phyloP scores from a whole-genome alignment of 2,329 filamentous ascomycete species.

The Fusarium secorum region DNA sequence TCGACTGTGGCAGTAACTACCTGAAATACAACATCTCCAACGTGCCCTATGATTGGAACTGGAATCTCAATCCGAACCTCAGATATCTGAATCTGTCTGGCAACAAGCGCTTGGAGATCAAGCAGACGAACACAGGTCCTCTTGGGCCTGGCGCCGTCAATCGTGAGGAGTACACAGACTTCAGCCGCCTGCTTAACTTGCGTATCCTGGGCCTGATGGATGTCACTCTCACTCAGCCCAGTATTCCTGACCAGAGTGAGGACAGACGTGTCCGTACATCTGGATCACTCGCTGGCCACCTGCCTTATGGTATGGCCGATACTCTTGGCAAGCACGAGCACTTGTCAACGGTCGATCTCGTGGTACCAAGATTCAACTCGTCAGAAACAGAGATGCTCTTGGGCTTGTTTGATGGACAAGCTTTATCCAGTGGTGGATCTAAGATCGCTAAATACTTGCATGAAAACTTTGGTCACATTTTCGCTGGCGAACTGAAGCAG shows the following conservation, averaged over 20 bases:
- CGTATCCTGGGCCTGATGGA: slow-evolving; percentile 95
- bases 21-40: slow-evolving; percentile 99
- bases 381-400: slow-evolving; percentile 89
- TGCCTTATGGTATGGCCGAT: slow-evolving; percentile 98
- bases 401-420: slow-evolving; percentile 95
- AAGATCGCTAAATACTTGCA: slow-evolving; percentile 97
- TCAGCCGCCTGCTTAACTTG: slow-evolving; percentile 82
- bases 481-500: slow-evolving; percentile 80
- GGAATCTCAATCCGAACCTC: slow-evolving; percentile 96
- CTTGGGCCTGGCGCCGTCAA: slow-evolving; percentile 62
- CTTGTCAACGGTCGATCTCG: slow-evolving; percentile 92
- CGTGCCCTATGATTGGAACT: slow-evolving; percentile 99
- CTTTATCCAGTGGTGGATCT: slow-evolving; percentile 86
- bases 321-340: slow-evolving; percentile 93
- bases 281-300: slow-evolving; percentile 86
- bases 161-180: slow-evolving; percentile 80
- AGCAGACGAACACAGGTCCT: slow-evolving; percentile 60
- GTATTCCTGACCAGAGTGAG: slow-evolving; percentile 93
- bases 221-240: slow-evolving; percentile 92
- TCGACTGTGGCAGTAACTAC: slow-evolving; percentile 94
- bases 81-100: slow-evolving; percentile 96
- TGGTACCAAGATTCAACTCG: slow-evolving; percentile 89
- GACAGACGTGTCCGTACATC: slow-evolving; percentile 96
- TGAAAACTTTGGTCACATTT: slow-evolving; percentile 90
- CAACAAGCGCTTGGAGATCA: slow-evolving; percentile 95